Percentiles rank a stretch among this genome's conserved stretches.
Conservation (phyloP, 176 grass and related monocot genomes). For the Lolium rigidum region DNA sequence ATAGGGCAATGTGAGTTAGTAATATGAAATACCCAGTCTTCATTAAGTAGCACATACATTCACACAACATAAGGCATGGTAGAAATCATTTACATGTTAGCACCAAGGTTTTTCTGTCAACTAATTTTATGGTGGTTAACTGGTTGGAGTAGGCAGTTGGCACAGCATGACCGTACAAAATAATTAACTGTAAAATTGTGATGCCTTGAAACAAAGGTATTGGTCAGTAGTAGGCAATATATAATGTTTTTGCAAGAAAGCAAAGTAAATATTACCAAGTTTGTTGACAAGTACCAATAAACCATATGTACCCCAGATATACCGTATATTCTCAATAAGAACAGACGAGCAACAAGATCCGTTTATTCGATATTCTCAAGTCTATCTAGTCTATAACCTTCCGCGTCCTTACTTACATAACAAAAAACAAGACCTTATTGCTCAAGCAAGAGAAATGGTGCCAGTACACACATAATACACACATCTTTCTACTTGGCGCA, state of each 20-base stretch:
- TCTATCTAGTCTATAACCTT: background rate
- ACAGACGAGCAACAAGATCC: background rate
- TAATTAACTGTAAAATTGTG: background rate
- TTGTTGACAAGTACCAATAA: background rate
- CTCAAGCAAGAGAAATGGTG: background rate
- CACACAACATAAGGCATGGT: slow-evolving; percentile 40
- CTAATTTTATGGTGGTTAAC: slow-evolving; percentile 12
- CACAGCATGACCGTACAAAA: too few species aligned
- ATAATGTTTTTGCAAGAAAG: slow-evolving; percentile 5
- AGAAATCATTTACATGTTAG: slow-evolving; percentile 2
- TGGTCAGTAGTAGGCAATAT: background rate
- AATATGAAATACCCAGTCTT: background rate
- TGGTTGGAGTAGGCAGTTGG: slow-evolving; percentile 2
- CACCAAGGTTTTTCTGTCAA: background rate
- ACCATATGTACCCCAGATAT: background rate
- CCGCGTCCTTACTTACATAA: background rate
- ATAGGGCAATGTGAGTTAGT: background rate
- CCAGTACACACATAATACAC: background rate
- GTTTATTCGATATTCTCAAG: background rate
- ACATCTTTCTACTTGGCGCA: background rate
- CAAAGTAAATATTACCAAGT: background rate
- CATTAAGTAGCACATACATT: background rate
- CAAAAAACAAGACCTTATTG: background rate
- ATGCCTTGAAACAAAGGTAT: background rate
- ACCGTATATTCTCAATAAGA: background rate